phyloP scores from a whole-genome alignment of 176 grass and related monocot species.

The Coix lacrymajobi region DNA sequence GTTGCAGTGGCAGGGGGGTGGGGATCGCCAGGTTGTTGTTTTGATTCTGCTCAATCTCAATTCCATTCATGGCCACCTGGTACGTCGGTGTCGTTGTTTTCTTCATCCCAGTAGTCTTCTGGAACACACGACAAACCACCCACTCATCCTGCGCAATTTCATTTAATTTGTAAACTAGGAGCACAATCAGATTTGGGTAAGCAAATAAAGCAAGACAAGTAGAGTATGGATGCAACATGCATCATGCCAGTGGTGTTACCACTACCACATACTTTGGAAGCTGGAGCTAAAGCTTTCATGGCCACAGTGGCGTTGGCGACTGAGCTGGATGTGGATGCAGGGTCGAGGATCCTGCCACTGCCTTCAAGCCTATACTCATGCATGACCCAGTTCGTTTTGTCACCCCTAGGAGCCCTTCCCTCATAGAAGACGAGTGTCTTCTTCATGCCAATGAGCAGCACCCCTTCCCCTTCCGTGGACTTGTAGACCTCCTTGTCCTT shows the following conservation, averaged over 20 bases:
- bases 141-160: slow-evolving; percentile 37
- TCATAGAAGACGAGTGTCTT: slow-evolving; percentile 57
- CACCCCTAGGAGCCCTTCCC: slow-evolving; percentile 40
- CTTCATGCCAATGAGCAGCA: slow-evolving; percentile 41
- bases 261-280: neutral
- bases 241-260: too few species aligned
- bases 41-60: too few species aligned
- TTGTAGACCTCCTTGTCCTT: slow-evolving; percentile 54
- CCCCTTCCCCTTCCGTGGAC: fast-evolving
- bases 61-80: neutral
- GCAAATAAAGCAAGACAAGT: neutral
- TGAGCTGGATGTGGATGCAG: neutral
- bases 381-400: slow-evolving; percentile 61
- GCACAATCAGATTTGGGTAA: neutral
- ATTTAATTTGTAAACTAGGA: too few species aligned
- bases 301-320: neutral
- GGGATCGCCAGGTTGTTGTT: too few species aligned
- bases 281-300: neutral
- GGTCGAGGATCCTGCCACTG: neutral
- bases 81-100: neutral
- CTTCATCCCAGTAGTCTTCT: slow-evolving; percentile 43
- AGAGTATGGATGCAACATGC: neutral
- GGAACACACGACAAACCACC: slow-evolving; percentile 57
- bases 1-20: too few species aligned
- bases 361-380: slow-evolving; percentile 53